Conservation (phyloP, 2,329 filamentous ascomycete genomes). For the Fusarium redolens region DNA sequence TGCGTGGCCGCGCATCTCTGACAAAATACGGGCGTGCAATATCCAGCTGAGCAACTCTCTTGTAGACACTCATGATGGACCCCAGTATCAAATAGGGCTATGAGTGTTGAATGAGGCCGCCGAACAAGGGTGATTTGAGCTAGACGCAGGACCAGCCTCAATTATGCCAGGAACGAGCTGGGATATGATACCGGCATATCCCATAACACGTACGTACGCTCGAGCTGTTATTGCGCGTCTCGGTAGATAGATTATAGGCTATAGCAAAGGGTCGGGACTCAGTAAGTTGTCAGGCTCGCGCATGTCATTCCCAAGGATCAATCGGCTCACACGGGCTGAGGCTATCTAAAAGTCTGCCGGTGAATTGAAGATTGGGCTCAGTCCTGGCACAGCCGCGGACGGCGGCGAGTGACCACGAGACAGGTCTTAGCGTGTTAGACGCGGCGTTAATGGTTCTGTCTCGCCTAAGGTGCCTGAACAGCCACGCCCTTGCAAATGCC, state of each 20-base stretch:
- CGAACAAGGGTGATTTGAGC: conserved; percentile 27
- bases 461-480: conserved; percentile 40
- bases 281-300: conserved; percentile 27
- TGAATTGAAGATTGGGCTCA: conserved; percentile 9
- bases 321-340: conserved; percentile 18
- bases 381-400: conserved; percentile 47
- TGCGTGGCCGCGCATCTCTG: conserved; percentile 4
- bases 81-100: conserved; percentile 3
- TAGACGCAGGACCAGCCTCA: conserved; percentile 34
- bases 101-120: conserved; percentile 30
- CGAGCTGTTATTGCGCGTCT: conserved; percentile 17
- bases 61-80: not conserved
- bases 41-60: conserved; percentile 3
- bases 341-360: conserved; percentile 4
- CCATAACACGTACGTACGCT: conserved; percentile 6
- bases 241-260: conserved; percentile 1
- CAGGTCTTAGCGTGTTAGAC: conserved; percentile 48
- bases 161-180: conserved; percentile 27
- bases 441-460: conserved; percentile 48
- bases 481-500: conserved; percentile 22
- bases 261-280: conserved; percentile 13
- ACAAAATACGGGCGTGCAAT: not conserved
- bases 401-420: conserved; percentile 45
- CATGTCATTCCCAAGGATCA: conserved; percentile 22
- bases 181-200: conserved; percentile 22